Evolutionary conservation across 345 rosid species (phyloP), one percentile per base, ranked within the genome.

Genomic region (Geranium rotundifolium): DNA sequence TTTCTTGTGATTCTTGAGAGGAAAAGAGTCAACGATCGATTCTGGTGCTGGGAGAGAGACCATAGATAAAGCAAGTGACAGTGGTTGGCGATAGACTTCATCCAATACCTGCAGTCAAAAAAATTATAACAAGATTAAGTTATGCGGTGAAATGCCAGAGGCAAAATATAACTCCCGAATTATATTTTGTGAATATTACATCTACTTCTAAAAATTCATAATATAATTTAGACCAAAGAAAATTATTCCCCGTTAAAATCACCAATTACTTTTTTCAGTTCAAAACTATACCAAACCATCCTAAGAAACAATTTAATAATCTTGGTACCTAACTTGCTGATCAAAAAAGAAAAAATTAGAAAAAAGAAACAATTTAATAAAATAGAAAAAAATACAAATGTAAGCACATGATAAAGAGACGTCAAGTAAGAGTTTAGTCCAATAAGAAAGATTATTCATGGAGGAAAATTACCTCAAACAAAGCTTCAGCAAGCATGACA

Each of bases 401-500:
- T 1, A 41, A 41, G 14, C 50, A 5, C 10, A 41, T 41, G 50
- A 41, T 41, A 9, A 41, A 5, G 37, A 13, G 50, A 41, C 50
- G 14, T 5, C 10, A 41, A 5, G 14, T 41, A 54, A 54, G 15
- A 54, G 54, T 37, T 27, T 49, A 61, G 1, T 12, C 4, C 14
- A 56, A 29, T 57, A 29, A 23, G 56, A 31, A 39, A 18, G 20
- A 20, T 54, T 56, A 23, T 54, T 58, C 50, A 56, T 54, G 29
- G 61, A 66, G 62, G 23, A 50, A 65, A 62, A 56, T 29, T 70
- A 84, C 95, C 89, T 87, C 95, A 71, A 84, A 82, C 16, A 87
- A 76, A 73, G 95, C 90, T 73, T 87, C 90, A 54, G 90, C 86
- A 39, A 87, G 90, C 95, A 87, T 81, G 59, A 84, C 84, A 66